Percentiles rank a stretch among this genome's conserved stretches.
These are phyloP conservation scores for Colletotrichum sp. DNA, from an alignment of 2,329 filamentous ascomycete species.

Conservation along the genomic window DNA sequence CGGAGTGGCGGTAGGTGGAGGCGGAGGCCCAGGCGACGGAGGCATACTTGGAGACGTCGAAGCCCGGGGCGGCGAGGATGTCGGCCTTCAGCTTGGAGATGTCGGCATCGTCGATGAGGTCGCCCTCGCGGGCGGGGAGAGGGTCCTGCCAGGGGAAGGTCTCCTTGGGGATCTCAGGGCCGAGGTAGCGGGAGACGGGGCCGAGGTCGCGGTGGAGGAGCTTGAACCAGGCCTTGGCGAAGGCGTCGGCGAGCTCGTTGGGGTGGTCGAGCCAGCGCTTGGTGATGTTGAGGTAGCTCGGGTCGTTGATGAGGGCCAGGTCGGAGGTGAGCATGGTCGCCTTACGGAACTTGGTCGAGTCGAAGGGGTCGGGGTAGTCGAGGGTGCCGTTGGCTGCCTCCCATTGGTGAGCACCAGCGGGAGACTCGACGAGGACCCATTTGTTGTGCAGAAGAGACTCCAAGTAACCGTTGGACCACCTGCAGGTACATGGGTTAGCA, in stretches of 20 bases:
- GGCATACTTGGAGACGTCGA: conserved; percentile 67
- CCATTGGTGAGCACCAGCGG: conserved; percentile 80
- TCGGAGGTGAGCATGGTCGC: conserved; percentile 82
- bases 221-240: conserved; percentile 83
- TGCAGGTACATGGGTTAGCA: conserved; percentile 18
- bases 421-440: conserved; percentile 78
- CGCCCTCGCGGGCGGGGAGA: conserved; percentile 63
- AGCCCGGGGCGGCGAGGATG: conserved; percentile 65
- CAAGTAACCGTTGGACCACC: conserved; percentile 76
- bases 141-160: conserved; percentile 78
- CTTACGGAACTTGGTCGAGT: conserved; percentile 72
- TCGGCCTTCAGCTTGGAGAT: conserved; percentile 70
- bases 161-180: conserved; percentile 76
- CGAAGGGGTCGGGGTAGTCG: conserved; percentile 75
- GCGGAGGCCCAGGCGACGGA: conserved; percentile 72
- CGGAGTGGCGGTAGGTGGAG: conserved; percentile 74
- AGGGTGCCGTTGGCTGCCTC: conserved; percentile 71
- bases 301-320: conserved; percentile 74
- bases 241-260: conserved; percentile 71
- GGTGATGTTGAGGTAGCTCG: conserved; percentile 77
- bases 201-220: conserved; percentile 82
- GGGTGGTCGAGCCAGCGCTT: conserved; percentile 73
- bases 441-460: conserved; percentile 80
- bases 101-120: conserved; percentile 66
- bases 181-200: conserved; percentile 72